These are phyloP conservation scores for Cutaneotrichosporon dermatis DNA, from an alignment of 1,284 basidiomycete genomes.

Conservation along the genomic window DNA sequence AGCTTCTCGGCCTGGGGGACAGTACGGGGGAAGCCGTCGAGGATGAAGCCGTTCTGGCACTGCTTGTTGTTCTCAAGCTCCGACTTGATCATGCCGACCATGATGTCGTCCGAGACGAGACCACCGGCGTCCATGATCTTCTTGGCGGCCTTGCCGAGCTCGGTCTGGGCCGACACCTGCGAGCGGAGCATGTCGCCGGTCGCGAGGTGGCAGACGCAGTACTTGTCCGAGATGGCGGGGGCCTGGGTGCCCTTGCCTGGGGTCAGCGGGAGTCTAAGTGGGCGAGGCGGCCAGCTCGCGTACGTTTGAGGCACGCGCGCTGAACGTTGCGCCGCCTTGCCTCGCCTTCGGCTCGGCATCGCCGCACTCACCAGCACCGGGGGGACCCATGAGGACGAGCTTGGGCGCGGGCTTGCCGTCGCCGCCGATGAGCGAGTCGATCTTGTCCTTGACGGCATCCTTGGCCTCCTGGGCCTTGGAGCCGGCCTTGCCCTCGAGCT, in stretches of 20 bases:
- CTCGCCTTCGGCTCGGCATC: too few relatives aligned
- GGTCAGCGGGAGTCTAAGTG: neutral
- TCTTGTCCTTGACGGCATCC: conserved; percentile 16
- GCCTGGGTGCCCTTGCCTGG: conserved; percentile 97
- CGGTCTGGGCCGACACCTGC: conserved; percentile 82
- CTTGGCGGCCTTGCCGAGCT: conserved; percentile 86
- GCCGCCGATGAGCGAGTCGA: conserved; percentile 51
- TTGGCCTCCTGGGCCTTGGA: conserved; percentile 22
- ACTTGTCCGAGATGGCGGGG: conserved; percentile 84
- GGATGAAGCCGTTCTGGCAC: conserved; percentile 94
- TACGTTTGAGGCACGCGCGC: too few relatives aligned
- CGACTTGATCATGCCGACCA: conserved; percentile 96
- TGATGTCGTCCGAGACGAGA: conserved; percentile 91
- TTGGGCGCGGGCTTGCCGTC: conserved; percentile 56
- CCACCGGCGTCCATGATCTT: conserved; percentile 96
- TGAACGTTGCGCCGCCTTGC: neutral
- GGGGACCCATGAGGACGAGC: conserved; percentile 94
- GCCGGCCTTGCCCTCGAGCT: conserved; percentile 39
- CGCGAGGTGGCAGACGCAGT: conserved; percentile 94
- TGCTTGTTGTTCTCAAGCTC: conserved; percentile 88
- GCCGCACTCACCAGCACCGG: conserved; percentile 75
- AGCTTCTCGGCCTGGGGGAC: conserved; percentile 97
- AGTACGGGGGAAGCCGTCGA: conserved; percentile 97
- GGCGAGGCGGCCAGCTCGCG: too few relatives aligned
- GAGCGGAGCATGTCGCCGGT: conserved; percentile 98